Base-by-base conservation (phyloP, 2,329 filamentous ascomycete genomes). In the Beauveria asiatica region DNA sequence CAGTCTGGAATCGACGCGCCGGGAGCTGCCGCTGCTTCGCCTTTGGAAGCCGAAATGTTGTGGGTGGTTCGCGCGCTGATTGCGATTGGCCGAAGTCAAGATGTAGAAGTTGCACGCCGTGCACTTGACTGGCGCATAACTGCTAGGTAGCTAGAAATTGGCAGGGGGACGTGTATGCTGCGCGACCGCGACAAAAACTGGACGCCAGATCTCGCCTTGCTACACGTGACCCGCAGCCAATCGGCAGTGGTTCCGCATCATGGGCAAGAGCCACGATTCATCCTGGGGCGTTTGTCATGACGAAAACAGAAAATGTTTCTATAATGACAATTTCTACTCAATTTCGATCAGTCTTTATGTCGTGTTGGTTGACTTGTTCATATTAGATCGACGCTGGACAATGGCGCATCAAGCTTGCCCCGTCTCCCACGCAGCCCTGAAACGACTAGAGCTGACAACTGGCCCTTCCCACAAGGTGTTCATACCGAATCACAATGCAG, bases 111-210 rank as follows among this genome's bases (percentile, higher is more conserved):
- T 58, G 50, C 23, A 58, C 48, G 37, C 23, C 19, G 42, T 44
- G 7, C 30, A 16, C 41, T 59, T 46, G 27, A 49, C 44, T 16
- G 49, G 49, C 51, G 55, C 49, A 59, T 51, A 55, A 44, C 25
- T 37, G 11, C 33, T 37, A 13, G 30, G 11, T 55, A 59, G 50
- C 55, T 62, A 10, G 55, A 51, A 52, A 52, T 59, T 48, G 59
- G 50, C 60, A 56, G 49, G 49, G 60, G 51, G 50, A 62, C 60
- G 60, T 62, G 60, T 59, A 37, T 6, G 13, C 33, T 59, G 60
- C 60, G 60, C 60, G 55, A 52, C 48, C 55, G 60, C 55, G 55
- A 59, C 55, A 30, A 56, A 62, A 61, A 45, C 45, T 51, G 45
- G 60, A 46, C 39, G 37, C 45, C 41, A 39, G 49, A n/a, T 25